phyloP scores from a whole-genome alignment of 441 rosid species.

The Raphanus hybrid region DNA sequence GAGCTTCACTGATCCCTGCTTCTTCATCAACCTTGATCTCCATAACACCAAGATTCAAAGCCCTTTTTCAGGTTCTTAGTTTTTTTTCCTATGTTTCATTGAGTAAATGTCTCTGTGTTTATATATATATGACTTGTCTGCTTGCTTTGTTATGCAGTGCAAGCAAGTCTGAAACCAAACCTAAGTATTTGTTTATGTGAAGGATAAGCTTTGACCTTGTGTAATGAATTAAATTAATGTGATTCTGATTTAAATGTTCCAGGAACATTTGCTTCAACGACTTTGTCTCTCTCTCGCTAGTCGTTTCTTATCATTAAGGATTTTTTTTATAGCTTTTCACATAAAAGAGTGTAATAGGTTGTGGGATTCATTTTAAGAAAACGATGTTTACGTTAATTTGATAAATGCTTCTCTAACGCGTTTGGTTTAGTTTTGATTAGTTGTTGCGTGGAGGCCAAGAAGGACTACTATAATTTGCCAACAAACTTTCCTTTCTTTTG shows the following conservation, averaged over 20 bases:
- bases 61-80: constrained; percentile 4
- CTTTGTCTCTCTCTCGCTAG: neutral
- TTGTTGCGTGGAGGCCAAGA: constrained; percentile 15
- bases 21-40: constrained; percentile 52
- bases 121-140: neutral
- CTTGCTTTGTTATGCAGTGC: constrained; percentile 2
- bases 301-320: neutral
- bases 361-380: constrained; percentile 3
- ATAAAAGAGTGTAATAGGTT: neutral
- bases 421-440: constrained; percentile 4
- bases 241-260: constrained; percentile 14
- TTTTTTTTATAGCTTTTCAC: neutral
- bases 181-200: constrained; percentile 14
- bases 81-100: neutral
- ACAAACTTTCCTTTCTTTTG: no score
- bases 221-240: constrained; percentile 1
- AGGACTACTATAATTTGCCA: neutral
- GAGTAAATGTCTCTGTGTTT: neutral
- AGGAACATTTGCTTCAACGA: constrained; percentile 6
- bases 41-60: constrained; percentile 43
- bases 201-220: constrained; percentile 27
- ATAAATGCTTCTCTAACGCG: neutral
- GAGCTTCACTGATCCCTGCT: neutral
- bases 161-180: constrained; percentile 4
- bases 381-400: neutral